phyloP scores from a whole-genome alignment of 1,139 yeast genomes.

The Debaryomyces udenii region DNA sequence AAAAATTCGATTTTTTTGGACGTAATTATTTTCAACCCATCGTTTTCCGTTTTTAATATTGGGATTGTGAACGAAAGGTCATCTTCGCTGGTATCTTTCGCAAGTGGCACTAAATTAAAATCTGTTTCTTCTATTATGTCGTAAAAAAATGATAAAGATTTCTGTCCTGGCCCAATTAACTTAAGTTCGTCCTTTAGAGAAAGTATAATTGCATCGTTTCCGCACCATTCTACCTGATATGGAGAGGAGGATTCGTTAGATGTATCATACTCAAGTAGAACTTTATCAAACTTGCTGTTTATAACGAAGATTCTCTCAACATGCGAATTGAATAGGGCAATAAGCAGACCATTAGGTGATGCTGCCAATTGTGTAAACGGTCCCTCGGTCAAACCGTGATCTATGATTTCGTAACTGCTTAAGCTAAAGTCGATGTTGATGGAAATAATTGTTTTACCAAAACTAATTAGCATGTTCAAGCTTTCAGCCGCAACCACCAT shows the following conservation, averaged over 20 bases:
- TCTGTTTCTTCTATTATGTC: conserved; percentile 39
- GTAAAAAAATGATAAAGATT: conserved; percentile 51
- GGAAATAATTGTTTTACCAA: conserved; percentile 32
- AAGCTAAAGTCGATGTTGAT: conserved; percentile 29
- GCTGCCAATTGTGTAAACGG: conserved; percentile 56
- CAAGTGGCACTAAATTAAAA: conserved; percentile 27
- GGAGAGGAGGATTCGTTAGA: conserved; percentile 40
- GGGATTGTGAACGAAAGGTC: conserved; percentile 40
- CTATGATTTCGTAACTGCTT: conserved; percentile 29
- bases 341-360: conserved; percentile 64
- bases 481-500: conserved; percentile 11
- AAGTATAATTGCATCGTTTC: conserved; percentile 75
- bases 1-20: conserved; percentile 62
- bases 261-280: conserved; percentile 54
- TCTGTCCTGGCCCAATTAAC: conserved; percentile 73
- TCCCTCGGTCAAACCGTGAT: conserved; percentile 54
- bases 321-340: conserved; percentile 55
- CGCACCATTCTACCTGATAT: conserved; percentile 74
- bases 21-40: conserved; percentile 74
- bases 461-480: conserved; percentile 31
- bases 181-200: conserved; percentile 65
- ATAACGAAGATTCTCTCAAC: conserved; percentile 54
- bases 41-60: conserved; percentile 54
- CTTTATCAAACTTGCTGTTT: conserved; percentile 52
- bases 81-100: conserved; percentile 19